These are phyloP conservation scores for Thyridium curvatum DNA, from an alignment of 2,329 filamentous ascomycete species.

Conservation along the genomic window DNA sequence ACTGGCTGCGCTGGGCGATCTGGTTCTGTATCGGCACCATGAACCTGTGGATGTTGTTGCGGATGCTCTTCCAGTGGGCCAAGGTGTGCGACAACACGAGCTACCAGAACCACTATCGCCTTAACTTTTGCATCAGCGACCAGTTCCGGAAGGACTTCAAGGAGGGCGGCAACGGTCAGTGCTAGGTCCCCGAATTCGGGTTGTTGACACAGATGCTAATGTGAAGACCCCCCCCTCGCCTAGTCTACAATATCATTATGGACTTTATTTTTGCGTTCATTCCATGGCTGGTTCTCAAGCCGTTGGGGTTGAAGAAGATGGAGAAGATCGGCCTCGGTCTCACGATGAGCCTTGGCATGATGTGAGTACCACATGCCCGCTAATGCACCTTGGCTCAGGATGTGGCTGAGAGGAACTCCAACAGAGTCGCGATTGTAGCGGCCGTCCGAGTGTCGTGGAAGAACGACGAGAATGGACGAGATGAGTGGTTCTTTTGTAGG, in stretches of 20 bases:
- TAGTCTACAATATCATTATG: slow-evolving; percentile 26
- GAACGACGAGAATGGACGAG: slow-evolving; percentile 35
- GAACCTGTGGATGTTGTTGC: slow-evolving; percentile 40
- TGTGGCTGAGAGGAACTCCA: background rate
- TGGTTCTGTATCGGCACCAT: slow-evolving; percentile 44
- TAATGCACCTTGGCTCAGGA: background rate
- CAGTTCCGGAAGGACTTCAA: slow-evolving; percentile 36
- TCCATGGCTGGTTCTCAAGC: slow-evolving; percentile 42
- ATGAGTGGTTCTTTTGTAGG: slow-evolving; percentile 39
- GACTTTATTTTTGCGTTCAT: slow-evolving; percentile 44
- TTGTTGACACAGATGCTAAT: background rate
- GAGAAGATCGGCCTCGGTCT: slow-evolving; percentile 44
- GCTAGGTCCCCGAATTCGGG: background rate
- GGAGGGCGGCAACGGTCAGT: slow-evolving; percentile 42
- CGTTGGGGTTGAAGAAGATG: slow-evolving; percentile 36
- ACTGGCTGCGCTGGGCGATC: slow-evolving; percentile 32
- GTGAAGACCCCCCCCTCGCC: background rate
- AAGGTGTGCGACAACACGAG: slow-evolving; percentile 33
- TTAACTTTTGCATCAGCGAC: slow-evolving; percentile 35
- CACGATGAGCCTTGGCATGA: slow-evolving; percentile 44
- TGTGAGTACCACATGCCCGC: slow-evolving; percentile 18
- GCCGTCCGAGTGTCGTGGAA: slow-evolving; percentile 43
- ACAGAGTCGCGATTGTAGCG: slow-evolving; percentile 37
- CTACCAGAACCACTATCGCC: slow-evolving; percentile 40
- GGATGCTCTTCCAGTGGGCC: slow-evolving; percentile 42